Percentiles rank a stretch among this genome's conserved stretches.
Conservation (phyloP, 164 flowering plant genomes). For the Piper longum region DNA sequence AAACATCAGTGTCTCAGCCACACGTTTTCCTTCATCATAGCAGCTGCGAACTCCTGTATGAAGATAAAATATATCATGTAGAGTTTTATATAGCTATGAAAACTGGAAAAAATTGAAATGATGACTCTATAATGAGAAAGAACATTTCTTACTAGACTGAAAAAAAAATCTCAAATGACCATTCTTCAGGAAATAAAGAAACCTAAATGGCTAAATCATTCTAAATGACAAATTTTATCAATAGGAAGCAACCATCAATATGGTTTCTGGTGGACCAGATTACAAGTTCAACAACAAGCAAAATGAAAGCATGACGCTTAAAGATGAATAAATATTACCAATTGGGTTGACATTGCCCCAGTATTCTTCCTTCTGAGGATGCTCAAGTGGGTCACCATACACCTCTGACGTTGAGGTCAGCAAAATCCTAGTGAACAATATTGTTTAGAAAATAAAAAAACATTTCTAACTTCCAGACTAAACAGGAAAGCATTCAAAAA, state of each 20-base stretch:
- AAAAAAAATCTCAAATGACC: no score
- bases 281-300: neutral
- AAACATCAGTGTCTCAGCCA: conserved; percentile 80
- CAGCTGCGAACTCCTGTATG: conserved; percentile 61
- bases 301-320: neutral
- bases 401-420: conserved; percentile 96
- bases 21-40: conserved; percentile 85
- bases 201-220: no score
- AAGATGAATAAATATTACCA: conserved; percentile 25
- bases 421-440: conserved; percentile 39
- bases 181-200: no score
- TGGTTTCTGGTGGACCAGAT: no score
- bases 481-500: conserved; percentile 18
- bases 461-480: neutral
- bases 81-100: neutral
- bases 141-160: no score
- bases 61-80: neutral
- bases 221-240: no score
- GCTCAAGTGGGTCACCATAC: conserved; percentile 96
- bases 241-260: no score
- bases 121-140: no score
- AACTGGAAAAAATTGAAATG: no score
- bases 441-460: neutral
- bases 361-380: conserved; percentile 83
- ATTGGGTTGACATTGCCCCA: conserved; percentile 99